Conservation (phyloP, 192 early-diverging fungal species). For the Coemansia sp. region DNA sequence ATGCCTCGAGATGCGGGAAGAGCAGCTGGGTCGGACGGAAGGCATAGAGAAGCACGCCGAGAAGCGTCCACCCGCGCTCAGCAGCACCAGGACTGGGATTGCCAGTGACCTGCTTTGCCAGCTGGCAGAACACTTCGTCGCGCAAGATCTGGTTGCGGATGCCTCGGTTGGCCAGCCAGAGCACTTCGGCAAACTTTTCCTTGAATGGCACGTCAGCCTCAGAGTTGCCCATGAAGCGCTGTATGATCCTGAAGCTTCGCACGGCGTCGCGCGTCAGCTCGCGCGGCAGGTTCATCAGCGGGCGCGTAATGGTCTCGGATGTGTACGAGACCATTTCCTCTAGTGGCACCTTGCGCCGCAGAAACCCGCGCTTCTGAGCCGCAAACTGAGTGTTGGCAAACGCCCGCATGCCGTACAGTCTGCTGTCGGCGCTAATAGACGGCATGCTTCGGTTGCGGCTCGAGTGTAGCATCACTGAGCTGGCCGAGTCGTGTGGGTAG, state of each 20-base stretch:
- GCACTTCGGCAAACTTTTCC: constrained; percentile 64
- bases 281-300: constrained; percentile 83
- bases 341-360: constrained; percentile 82
- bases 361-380: constrained; percentile 83
- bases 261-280: constrained; percentile 85
- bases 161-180: constrained; percentile 77
- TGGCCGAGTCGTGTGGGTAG: constrained; percentile 21
- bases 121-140: constrained; percentile 94
- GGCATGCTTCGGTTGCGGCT: constrained; percentile 67
- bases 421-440: constrained; percentile 69
- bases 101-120: constrained; percentile 84
- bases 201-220: constrained; percentile 31
- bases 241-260: constrained; percentile 82
- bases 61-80: constrained; percentile 84
- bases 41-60: constrained; percentile 79
- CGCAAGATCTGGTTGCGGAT: constrained; percentile 75
- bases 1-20: constrained; percentile 80
- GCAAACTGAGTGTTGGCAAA: constrained; percentile 93
- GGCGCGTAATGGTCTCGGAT: constrained; percentile 71
- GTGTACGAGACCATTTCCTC: constrained; percentile 80
- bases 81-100: constrained; percentile 67
- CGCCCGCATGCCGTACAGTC: constrained; percentile 59
- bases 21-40: constrained; percentile 93
- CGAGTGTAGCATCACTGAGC: constrained; percentile 44
- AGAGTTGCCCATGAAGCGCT: constrained; percentile 81